phyloP scores from a whole-genome alignment of 1,284 basidiomycete species.

The Grifola frondosa region DNA sequence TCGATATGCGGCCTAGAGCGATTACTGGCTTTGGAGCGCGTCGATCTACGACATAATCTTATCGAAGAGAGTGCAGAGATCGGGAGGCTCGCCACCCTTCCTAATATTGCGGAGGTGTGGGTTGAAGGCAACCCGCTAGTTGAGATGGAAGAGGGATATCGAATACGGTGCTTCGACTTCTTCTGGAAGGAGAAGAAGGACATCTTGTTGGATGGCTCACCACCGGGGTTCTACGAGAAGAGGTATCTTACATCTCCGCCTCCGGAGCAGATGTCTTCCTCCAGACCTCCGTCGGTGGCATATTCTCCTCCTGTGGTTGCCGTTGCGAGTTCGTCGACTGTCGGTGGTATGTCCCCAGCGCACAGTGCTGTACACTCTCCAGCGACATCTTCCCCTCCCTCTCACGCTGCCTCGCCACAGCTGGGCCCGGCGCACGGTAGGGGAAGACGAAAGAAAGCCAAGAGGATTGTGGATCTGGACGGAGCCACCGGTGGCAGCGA shows the following conservation, averaged over 20 bases:
- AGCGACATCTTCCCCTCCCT: slow-evolving; percentile 40
- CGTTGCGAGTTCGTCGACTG: slow-evolving; percentile 38
- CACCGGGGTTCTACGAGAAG: slow-evolving; percentile 77
- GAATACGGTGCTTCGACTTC: slow-evolving; percentile 76
- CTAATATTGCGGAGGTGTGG: slow-evolving; percentile 77
- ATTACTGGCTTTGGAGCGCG: slow-evolving; percentile 75
- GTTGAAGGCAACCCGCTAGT: slow-evolving; percentile 79
- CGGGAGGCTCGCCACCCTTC: slow-evolving; percentile 78
- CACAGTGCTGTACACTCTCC: slow-evolving; percentile 36
- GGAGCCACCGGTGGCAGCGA: slow-evolving; percentile 38
- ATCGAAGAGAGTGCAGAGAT: slow-evolving; percentile 86
- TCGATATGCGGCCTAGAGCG: slow-evolving; percentile 93
- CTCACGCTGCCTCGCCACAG: slow-evolving; percentile 44
- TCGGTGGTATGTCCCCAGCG: slow-evolving; percentile 28
- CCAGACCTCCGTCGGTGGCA: slow-evolving; percentile 45
- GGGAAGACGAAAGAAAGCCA: slow-evolving; percentile 55
- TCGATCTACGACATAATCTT: slow-evolving; percentile 85
- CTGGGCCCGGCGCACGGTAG: slow-evolving; percentile 41
- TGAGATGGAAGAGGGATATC: slow-evolving; percentile 70
- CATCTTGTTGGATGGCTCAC: slow-evolving; percentile 73
- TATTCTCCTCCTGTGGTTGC: slow-evolving; percentile 62
- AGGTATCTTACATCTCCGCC: slow-evolving; percentile 52
- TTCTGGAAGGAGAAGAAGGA: slow-evolving; percentile 81
- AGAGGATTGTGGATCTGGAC: slow-evolving; percentile 71
- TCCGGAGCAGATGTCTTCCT: slow-evolving; percentile 50